Evolutionary conservation across 1,284 basidiomycete genomes (phyloP).

Genomic region (Moniliella sp.): DNA sequence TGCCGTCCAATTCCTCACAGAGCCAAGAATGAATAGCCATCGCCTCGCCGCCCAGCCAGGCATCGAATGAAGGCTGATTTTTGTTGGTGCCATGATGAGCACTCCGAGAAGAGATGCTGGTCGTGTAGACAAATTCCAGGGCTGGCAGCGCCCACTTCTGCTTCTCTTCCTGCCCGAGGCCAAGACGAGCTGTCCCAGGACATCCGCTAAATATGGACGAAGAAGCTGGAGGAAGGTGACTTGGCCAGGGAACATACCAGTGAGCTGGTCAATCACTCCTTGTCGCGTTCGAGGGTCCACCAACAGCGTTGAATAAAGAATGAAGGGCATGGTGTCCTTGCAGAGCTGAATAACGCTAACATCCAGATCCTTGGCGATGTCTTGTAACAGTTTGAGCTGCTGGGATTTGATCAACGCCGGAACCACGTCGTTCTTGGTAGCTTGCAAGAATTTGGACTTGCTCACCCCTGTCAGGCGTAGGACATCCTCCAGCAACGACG

Average conservation of each 20-base stretch:
- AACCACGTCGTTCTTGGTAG: constrained; percentile 20
- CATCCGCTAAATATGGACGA: constrained; percentile 6
- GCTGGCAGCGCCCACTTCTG: constrained; percentile 15
- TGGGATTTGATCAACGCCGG: constrained; percentile 13
- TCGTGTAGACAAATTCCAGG: constrained; percentile 16
- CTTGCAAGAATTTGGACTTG: constrained; percentile 15
- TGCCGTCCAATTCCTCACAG: constrained; percentile 13
- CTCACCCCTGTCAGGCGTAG: not conserved
- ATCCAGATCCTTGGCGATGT: constrained; percentile 16
- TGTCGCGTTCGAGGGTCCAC: constrained; percentile 1
- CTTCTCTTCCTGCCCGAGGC: constrained; percentile 15
- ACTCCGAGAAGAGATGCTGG: too few relatives aligned
- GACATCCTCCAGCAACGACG: not conserved
- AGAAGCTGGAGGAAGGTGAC: constrained; percentile 1
- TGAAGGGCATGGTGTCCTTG: constrained; percentile 17
- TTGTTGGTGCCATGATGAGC: too few relatives aligned
- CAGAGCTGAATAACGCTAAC: constrained; percentile 16
- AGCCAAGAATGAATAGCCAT: constrained; percentile 27
- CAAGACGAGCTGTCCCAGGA: constrained; percentile 26
- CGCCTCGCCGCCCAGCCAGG: constrained; percentile 18
- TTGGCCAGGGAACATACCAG: not conserved
- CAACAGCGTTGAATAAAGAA: constrained; percentile 18
- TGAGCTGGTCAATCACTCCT: constrained; percentile 1
- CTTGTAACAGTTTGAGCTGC: constrained; percentile 9
- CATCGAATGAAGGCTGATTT: constrained; percentile 5